Evolutionary conservation across 176 grass and related monocot genomes (phyloP).

Genomic region (Thinopyrum elongatum): DNA sequence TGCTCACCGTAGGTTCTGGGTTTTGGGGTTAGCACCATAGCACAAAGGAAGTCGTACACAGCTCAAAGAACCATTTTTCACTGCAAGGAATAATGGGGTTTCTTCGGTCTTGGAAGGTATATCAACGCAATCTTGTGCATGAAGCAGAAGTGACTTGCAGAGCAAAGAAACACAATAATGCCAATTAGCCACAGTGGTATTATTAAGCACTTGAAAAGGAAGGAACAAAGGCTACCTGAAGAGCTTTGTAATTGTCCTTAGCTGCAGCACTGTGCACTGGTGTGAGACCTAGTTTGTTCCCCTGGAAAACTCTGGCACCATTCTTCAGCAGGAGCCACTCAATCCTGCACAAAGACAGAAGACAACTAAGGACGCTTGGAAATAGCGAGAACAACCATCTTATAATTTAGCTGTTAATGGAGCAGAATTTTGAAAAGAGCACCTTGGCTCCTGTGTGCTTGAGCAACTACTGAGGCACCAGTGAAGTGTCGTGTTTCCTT

Average conservation of each 20-base stretch:
- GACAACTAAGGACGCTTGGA: background rate
- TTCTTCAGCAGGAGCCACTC: slow-evolving; percentile 56
- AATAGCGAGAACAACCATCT: slow-evolving; percentile 1
- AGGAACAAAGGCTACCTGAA: slow-evolving; percentile 44
- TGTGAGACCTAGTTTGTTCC: slow-evolving; percentile 56
- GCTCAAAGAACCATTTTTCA: slow-evolving; percentile 41
- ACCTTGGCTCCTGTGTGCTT: slow-evolving; percentile 57
- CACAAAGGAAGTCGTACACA: slow-evolving; percentile 49
- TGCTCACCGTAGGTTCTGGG: slow-evolving; percentile 49
- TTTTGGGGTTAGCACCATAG: slow-evolving; percentile 49
- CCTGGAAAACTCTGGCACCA: slow-evolving; percentile 51
- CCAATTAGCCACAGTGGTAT: slow-evolving; percentile 17
- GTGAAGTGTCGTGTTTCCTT: slow-evolving; percentile 60
- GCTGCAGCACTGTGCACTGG: slow-evolving; percentile 52
- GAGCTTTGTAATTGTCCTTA: slow-evolving; percentile 60
- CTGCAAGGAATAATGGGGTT: slow-evolving; percentile 62
- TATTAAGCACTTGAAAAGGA: background rate
- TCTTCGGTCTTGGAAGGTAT: slow-evolving; percentile 65
- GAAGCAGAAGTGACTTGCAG: slow-evolving; percentile 46
- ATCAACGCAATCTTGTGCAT: slow-evolving; percentile 56
- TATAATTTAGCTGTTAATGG: background rate
- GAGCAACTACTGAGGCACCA: slow-evolving; percentile 54
- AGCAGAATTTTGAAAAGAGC: slow-evolving; percentile 6
- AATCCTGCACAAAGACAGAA: slow-evolving; percentile 37
- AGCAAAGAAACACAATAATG: slow-evolving; percentile 28